Evolutionary conservation across 2,329 filamentous ascomycete genomes (phyloP).

Genomic region (Stachybotrys chartarum): DNA sequence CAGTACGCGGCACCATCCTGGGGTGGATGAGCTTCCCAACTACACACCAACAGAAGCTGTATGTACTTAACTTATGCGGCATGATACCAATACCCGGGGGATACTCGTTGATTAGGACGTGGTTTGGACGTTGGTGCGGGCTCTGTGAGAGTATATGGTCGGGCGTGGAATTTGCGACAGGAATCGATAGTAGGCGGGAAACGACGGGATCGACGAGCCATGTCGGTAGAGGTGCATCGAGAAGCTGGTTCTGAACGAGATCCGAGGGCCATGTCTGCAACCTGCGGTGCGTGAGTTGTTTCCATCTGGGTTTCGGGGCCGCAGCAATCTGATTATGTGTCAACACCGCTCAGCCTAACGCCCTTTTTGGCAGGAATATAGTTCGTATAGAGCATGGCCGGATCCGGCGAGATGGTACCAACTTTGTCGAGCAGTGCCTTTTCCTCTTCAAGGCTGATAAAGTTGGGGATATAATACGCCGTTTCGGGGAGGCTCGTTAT

Average conservation of each 20-base stretch:
- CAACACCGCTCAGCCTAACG: neutral
- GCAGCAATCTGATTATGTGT: constrained; percentile 39
- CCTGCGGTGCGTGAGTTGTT: constrained; percentile 76
- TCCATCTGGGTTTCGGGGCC: constrained; percentile 74
- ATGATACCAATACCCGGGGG: constrained; percentile 85
- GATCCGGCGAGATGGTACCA: constrained; percentile 14
- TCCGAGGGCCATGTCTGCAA: constrained; percentile 87
- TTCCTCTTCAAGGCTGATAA: constrained; percentile 74
- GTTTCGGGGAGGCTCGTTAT: constrained; percentile 51
- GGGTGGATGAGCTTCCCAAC: constrained; percentile 22
- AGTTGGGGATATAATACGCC: constrained; percentile 81
- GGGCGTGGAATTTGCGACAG: constrained; percentile 20
- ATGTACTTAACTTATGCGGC: constrained; percentile 65
- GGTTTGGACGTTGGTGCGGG: constrained; percentile 73
- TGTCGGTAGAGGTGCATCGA: constrained; percentile 64
- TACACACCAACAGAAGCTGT: neutral
- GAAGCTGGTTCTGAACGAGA: constrained; percentile 68
- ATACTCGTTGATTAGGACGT: constrained; percentile 93
- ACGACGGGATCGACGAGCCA: constrained; percentile 71
- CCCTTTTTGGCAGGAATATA: neutral
- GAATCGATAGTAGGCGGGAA: constrained; percentile 47
- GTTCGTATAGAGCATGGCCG: neutral
- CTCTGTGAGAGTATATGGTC: constrained; percentile 51
- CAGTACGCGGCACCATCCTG: constrained; percentile 79
- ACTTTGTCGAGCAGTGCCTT: constrained; percentile 63